These are phyloP conservation scores for Alternaria panax DNA, from an alignment of 2,329 filamentous ascomycete genomes.

Conservation along the genomic window DNA sequence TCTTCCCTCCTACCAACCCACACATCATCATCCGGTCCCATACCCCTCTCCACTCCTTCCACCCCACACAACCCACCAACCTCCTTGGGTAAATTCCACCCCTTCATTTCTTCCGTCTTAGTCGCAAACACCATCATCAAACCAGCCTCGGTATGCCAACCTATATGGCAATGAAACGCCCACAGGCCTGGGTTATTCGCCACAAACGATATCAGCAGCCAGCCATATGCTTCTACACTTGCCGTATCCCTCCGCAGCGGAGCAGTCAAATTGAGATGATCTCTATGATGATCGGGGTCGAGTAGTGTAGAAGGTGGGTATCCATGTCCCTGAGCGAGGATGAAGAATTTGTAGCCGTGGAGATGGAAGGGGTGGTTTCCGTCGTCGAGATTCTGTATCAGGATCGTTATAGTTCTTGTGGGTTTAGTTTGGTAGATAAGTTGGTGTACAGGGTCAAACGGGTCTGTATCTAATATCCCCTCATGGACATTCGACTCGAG, in stretches of 20 bases:
- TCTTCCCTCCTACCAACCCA: conserved; percentile 50
- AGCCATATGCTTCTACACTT: conserved; percentile 69
- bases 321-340: conserved; percentile 8
- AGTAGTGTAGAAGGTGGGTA: conserved; percentile 63
- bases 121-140: conserved; percentile 65
- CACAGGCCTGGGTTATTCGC: conserved; percentile 70
- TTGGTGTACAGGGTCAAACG: conserved; percentile 29
- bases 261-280: conserved; percentile 40
- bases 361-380: conserved; percentile 46
- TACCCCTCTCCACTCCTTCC: conserved; percentile 53
- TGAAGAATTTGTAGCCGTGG: conserved; percentile 51
- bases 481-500: not conserved
- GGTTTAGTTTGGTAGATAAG: conserved; percentile 41
- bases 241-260: conserved; percentile 72
- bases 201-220: conserved; percentile 66
- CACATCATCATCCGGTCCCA: conserved; percentile 58
- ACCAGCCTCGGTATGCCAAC: conserved; percentile 57
- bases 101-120: conserved; percentile 56
- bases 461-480: conserved; percentile 18
- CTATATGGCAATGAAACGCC: conserved; percentile 78
- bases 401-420: conserved; percentile 42
- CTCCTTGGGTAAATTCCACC: conserved; percentile 54
- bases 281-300: conserved; percentile 54
- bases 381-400: conserved; percentile 48
- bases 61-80: conserved; percentile 57